Evolutionary conservation across 2,329 filamentous ascomycete genomes (phyloP), one percentile per base, ranked within the genome.

Genomic region (Penicillium verrucosum): DNA sequence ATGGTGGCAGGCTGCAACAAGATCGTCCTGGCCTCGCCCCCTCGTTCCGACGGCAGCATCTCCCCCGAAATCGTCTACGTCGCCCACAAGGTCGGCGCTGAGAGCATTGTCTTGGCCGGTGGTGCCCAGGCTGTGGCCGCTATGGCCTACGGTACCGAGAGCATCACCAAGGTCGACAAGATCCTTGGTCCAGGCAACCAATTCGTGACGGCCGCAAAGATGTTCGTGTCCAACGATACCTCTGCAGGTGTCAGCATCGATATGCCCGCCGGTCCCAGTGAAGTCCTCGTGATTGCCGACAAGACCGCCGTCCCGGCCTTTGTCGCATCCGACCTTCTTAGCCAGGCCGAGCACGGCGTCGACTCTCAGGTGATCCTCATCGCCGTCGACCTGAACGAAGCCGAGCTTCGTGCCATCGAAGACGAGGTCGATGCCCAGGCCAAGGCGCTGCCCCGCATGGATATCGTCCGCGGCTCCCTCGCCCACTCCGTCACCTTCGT

Each of bases 41-140:
- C 94, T 18, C 87, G 94, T 42, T 77, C 89, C 0, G 93, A 97
- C 69, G 94, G 94, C 48, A 91, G 88, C 65, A 84, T 97, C 61
- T 97, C 93, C 0, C 94, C 94, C 0, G 94, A 99, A 73, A 96
- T 99, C 60, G 93, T 99, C 52, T 99, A 99, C 72, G 89, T 91
- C 34, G 94, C 94, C 3, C 92, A 97, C 84, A 97, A 97, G 78
- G 88, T 97, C 52, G 93, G 93, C 48, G 94, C 94, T 2, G 90
- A 97, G 76, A 91, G 90, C 70, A 97, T 99, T 65, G 93, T 99
- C 5, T 84, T 99, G 27, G 94, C 94, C 11, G 94, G 94, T 60
- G 94, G 94, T 60, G 94, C 93, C 0, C 94, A 99, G 78, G 94
- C 94, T 42, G 87, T 99, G 37, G 94, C 93, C 21, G 94, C 94